A percentile compares a stretch with the other conserved stretches of the same genome.
Evolutionary conservation across 1,284 basidiomycete genomes (phyloP).

Genomic region (Rhodotorula sp.): DNA sequence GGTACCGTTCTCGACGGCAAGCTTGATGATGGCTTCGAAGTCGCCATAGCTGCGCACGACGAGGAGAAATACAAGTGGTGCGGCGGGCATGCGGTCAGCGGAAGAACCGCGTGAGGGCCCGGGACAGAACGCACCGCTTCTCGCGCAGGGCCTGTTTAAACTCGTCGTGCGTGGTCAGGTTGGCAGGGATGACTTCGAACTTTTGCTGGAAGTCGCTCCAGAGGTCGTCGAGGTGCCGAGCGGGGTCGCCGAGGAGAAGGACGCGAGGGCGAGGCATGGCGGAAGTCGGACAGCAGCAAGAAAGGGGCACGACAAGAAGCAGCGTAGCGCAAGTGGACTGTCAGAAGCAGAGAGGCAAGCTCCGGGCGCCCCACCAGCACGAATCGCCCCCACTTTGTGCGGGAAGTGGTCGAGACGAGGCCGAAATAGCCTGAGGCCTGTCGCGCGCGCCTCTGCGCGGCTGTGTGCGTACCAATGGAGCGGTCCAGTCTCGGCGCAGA

Average conservation of each 20-base stretch:
- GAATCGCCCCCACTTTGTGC: too few relatives aligned
- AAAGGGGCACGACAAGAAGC: background rate
- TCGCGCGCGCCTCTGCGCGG: too few relatives aligned
- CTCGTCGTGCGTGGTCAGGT: background rate
- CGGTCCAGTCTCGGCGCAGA: too few relatives aligned
- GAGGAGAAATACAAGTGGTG: too few relatives aligned
- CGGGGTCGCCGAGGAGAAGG: conserved; percentile 7
- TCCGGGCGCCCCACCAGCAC: too few relatives aligned
- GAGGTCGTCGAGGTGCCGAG: background rate
- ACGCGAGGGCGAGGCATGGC: conserved; percentile 8
- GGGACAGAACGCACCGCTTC: background rate
- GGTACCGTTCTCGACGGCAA: conserved; percentile 10
- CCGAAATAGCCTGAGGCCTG: too few relatives aligned
- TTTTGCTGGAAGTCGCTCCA: conserved; percentile 16
- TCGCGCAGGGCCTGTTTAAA: background rate
- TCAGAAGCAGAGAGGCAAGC: too few relatives aligned
- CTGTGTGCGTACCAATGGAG: too few relatives aligned
- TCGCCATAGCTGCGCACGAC: background rate
- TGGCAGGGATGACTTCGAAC: conserved; percentile 17
- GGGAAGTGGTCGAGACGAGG: too few relatives aligned
- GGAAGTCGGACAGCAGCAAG: background rate
- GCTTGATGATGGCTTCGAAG: conserved; percentile 10
- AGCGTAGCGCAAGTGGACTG: too few relatives aligned
- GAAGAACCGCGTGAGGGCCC: background rate
- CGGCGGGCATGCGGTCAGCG: background rate